Evolutionary conservation across 495 filamentous ascomycete species (phyloP), one percentile per base, ranked within the genome.

Genomic region (Glutinoglossum americanum): DNA sequence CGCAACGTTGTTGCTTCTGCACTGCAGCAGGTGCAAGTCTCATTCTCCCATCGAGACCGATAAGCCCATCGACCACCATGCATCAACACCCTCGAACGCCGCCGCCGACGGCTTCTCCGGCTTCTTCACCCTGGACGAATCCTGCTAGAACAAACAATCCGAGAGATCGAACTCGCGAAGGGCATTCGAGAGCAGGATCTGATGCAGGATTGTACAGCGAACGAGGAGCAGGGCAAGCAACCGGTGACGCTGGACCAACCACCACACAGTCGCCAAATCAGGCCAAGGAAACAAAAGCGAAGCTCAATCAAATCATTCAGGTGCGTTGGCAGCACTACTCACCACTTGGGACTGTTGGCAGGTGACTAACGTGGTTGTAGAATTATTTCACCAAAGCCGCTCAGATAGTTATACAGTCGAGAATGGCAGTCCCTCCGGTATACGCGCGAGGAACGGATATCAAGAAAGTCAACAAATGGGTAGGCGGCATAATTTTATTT

Each of bases 341-440:
- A 58, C 6, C 17, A 30, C 61, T 60, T 47, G 60, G 59, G 28
- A 49, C 64, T 48, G 44, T 58, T 41, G 26, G 23, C 26, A 53
- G 49, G 5, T 15, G 11, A 32, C 49, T 53, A 13, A 53, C 26
- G 28, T 53, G 25, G 61, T 4, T 59, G 27, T 68, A 97, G 87
- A 94, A 94, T 65, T 94, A 93, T 67, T 84, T 87, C 68, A 81
- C 77, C 55, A 98, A 97, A 73, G 83, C 86, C 37, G 85, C 88
- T 57, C 78, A 92, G 58, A 79, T 92, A 41, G 84, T 98, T 54
- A 70, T 95, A 19, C 81, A 89, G 55, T 81, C 87, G 33, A 78
- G 92, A 55, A 77, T 87, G 51, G 74, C 78, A 49, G 74, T 87
- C 10, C 79, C 81, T 27, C 84, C 78, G 19, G 72, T 77, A 23